Evolutionary conservation across 1,284 basidiomycete species (phyloP), one percentile per base, ranked within the genome.

Genomic region (Ganoderma lingzhi): DNA sequence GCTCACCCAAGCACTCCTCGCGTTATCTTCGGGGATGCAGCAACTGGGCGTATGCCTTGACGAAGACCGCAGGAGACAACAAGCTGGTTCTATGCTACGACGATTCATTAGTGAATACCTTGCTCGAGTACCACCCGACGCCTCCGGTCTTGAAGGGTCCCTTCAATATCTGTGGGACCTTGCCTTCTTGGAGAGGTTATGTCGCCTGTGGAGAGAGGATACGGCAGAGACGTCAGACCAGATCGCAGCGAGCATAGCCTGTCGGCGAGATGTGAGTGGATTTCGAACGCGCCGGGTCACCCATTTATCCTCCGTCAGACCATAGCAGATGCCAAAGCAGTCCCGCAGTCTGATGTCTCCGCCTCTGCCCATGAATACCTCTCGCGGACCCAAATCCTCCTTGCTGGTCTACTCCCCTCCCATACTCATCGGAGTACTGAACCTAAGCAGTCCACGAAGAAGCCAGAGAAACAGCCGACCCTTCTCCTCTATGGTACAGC

Each of bases 11-110:
- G 86, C 88, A 14, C 76, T 93, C 59, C 77, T 89, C 60, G 79
- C 82, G 0, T 78, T 93, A n/a, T 87, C 86, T 44, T 82, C 82
- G 14, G 84, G 84, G 4, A 78, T 91, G 64, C 86, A 88, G 69
- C 83, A 86, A 28, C 76, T 93, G 17, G 87, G 88, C 1, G 76
- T 85, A 63, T 79, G 81, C 60, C 79, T 81, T 66, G 79, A 84
- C 62, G 77, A 79, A 42, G 68, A 73, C 35, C 80, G 78, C 72
- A 81, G 82, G 65, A 70, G 74, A 56, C 67, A 71, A 62, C 76
- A 85, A 56, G 77, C 84, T 39, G 78, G 82, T 56, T 76, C 78
- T 42, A 82, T 83, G 6, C 76, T 90, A 32, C 79, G 80, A 30
- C 75, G 79, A 28, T 85, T 90, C 73, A 77, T 86, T 12, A 76